Conservation (phyloP, 352 stramenopile genomes). For the Phytophthora fragariaefolia region DNA sequence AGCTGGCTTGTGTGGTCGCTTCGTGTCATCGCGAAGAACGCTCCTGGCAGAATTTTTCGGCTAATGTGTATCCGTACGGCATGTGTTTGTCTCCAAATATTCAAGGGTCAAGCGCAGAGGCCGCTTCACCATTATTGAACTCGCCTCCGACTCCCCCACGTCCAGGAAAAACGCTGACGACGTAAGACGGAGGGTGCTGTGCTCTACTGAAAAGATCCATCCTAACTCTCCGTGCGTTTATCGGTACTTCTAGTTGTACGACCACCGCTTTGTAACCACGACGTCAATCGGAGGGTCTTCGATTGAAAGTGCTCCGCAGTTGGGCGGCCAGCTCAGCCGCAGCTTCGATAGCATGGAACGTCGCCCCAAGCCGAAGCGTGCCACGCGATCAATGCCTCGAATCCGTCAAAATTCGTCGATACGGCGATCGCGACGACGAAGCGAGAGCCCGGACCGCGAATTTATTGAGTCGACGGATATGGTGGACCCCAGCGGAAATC, state of each 20-base stretch:
- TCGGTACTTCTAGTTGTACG: constrained; percentile 29
- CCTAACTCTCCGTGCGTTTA: constrained; percentile 9
- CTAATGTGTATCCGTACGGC: constrained; percentile 16
- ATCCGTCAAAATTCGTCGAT: constrained; percentile 31
- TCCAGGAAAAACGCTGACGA: constrained; percentile 62
- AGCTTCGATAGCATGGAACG: constrained; percentile 30
- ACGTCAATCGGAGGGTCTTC: constrained; percentile 55
- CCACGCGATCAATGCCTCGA: constrained; percentile 48
- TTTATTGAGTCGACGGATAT: constrained; percentile 28
- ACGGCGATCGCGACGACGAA: constrained; percentile 49
- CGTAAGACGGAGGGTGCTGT: constrained; percentile 28
- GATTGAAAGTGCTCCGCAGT: constrained; percentile 32
- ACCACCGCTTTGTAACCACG: constrained; percentile 55
- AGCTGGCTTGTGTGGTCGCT: constrained; percentile 18
- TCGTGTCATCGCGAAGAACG: constrained; percentile 23
- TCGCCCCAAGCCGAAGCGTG: constrained; percentile 40
- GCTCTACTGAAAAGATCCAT: background rate
- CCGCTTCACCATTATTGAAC: constrained; percentile 88
- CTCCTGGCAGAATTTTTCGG: constrained; percentile 20
- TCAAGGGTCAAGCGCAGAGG: constrained; percentile 74
- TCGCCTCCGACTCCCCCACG: constrained; percentile 65
- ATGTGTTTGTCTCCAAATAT: constrained; percentile 7
- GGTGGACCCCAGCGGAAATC: constrained; percentile 21
- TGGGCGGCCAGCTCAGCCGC: constrained; percentile 26
- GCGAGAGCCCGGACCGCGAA: constrained; percentile 51